These are phyloP conservation scores for Magnolia kwangsiensis DNA, from an alignment of 164 flowering plant species.

Conservation along the genomic window DNA sequence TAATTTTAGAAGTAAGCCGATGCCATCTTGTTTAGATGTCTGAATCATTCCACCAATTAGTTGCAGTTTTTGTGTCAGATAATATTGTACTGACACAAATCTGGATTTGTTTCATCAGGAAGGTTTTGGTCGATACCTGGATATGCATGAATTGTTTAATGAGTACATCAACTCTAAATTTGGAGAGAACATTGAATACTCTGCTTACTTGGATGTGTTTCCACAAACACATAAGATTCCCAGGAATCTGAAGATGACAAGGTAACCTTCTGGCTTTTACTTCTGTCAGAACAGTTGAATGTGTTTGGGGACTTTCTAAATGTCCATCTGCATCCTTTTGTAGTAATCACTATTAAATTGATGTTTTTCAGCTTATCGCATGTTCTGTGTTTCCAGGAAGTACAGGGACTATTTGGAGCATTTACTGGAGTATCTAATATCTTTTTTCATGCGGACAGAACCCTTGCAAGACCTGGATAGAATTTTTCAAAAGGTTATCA, in stretches of 20 bases:
- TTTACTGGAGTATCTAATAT: conserved; percentile 70
- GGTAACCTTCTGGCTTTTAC: conserved; percentile 35
- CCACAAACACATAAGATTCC: conserved; percentile 59
- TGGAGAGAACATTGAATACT: conserved; percentile 77
- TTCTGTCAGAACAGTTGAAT: background rate
- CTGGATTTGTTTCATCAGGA: conserved; percentile 48
- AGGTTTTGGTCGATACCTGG: conserved; percentile 80
- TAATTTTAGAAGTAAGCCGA: no score
- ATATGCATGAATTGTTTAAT: conserved; percentile 85
- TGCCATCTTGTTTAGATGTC: no score
- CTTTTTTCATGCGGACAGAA: conserved; percentile 84
- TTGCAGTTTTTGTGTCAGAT: background rate
- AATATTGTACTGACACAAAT: background rate
- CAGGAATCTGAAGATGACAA: conserved; percentile 58
- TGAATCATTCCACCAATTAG: background rate
- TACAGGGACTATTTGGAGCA: conserved; percentile 75
- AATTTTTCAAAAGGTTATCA: conserved; percentile 73
- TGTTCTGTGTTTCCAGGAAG: conserved; percentile 44
- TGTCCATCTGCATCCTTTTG: background rate
- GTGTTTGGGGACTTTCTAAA: background rate
- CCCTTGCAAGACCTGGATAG: conserved; percentile 94
- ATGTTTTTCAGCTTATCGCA: background rate
- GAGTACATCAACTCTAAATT: conserved; percentile 83
- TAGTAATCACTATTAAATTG: background rate
- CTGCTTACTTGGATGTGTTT: conserved; percentile 76